Evolutionary conservation across 257 asterid genomes (phyloP), one percentile per base, ranked within the genome.

Genomic region (Przewalskia tangutica): DNA sequence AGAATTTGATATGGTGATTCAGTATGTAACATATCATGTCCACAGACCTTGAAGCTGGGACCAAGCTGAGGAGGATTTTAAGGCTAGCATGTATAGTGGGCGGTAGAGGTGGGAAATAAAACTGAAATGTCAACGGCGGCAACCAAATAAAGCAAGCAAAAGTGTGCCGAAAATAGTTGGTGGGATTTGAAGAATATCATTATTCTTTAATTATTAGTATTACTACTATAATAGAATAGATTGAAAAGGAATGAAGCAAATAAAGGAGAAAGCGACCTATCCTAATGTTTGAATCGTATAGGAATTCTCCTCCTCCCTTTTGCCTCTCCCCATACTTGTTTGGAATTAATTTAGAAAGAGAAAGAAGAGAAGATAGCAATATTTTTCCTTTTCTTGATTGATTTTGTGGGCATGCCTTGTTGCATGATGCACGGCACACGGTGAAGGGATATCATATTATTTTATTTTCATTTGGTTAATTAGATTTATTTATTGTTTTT

Each of bases 81-180:
- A 48, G 44, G 60, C 13, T 48, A 46, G 20, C 60, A 71, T 59
- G 79, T 23, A 14, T 18, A 20, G 79, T 46, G 16, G 6, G 2
- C 32, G 5, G 17, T 71, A 48, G 42, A 10, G 42, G 79, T 46
- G 38, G 79, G 18, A 23, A 48, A 73, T 3, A 8, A 27, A 2
- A 46, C 23, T 73, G 79, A 73, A 73, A 73, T 50, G 79, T 73
- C 79, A 73, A 73, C 59, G 44, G 44, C 42, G 42, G 23, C 79
- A 48, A 48, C 44, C 60, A 20, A 73, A 73, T 46, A 73, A 73
- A 48, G 79, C 58, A 17, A 14, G 10, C 6, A 56, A 56, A 1
- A 27, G 32, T 71, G 77, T 4, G 9, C 62, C 23, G 14, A 18
- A 71, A 42, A 2, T n/a, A 70, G 79, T 46, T 44, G 79, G 79